These are phyloP conservation scores for Salinomyces thailandicus DNA, from an alignment of 2,329 filamentous ascomycete genomes.

Conservation along the genomic window DNA sequence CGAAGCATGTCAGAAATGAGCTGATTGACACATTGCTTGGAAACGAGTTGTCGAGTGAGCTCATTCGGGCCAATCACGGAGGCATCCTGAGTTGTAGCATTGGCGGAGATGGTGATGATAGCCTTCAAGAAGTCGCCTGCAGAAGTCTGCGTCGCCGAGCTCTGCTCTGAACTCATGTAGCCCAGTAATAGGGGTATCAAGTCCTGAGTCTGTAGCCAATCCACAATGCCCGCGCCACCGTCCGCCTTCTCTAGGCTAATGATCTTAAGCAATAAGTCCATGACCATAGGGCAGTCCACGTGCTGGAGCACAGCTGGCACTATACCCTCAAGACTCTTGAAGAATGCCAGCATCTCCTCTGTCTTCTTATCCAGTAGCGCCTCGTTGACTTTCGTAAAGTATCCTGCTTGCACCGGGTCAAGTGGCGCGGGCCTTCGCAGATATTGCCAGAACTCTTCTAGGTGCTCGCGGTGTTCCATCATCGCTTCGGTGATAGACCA, in stretches of 20 bases:
- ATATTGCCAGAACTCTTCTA: slow-evolving; percentile 86
- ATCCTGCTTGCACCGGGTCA: slow-evolving; percentile 87
- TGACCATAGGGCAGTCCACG: slow-evolving; percentile 94
- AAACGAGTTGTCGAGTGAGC: slow-evolving; percentile 87
- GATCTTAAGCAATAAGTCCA: slow-evolving; percentile 94
- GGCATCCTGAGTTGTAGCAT: slow-evolving; percentile 94
- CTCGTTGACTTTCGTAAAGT: slow-evolving; percentile 98
- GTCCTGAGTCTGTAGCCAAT: slow-evolving; percentile 87
- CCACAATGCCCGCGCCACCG: slow-evolving; percentile 82
- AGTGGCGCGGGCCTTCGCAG: slow-evolving; percentile 73
- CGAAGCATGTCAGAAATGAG: slow-evolving; percentile 87
- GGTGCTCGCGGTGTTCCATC: slow-evolving; percentile 67
- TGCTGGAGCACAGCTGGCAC: slow-evolving; percentile 80
- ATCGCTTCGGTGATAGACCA: slow-evolving; percentile 94
- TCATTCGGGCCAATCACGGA: slow-evolving; percentile 98
- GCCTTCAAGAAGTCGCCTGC: slow-evolving; percentile 97
- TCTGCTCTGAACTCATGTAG: slow-evolving; percentile 75
- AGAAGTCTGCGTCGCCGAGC: slow-evolving; percentile 85
- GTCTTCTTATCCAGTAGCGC: slow-evolving; percentile 97
- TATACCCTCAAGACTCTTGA: slow-evolving; percentile 73
- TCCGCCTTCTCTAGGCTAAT: slow-evolving; percentile 92
- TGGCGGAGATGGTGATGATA: slow-evolving; percentile 97
- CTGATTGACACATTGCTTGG: slow-evolving; percentile 67
- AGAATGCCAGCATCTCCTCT: slow-evolving; percentile 85
- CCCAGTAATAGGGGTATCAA: slow-evolving; percentile 79